Evolutionary conservation across 139 green algal genomes (phyloP), one percentile per base, ranked within the genome.

Genomic region (Spirogloea muscicola): DNA sequence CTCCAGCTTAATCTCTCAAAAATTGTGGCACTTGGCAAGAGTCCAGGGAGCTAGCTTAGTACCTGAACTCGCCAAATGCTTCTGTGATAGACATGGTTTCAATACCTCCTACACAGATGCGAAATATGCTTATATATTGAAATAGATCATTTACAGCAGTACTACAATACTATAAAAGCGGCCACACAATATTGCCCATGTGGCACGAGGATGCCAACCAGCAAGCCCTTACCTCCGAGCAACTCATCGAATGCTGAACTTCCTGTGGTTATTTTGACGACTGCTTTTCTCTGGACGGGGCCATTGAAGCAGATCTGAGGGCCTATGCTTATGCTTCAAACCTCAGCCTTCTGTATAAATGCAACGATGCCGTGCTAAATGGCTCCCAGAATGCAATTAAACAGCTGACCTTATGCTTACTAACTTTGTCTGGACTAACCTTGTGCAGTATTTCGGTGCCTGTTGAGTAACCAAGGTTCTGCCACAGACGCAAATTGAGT

Each of bases 11-110:
- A 25, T 64, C 42, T 13, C 13, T 49, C n/a, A 66, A 66, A n/a
- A n/a, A n/a, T n/a, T n/a, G n/a, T 52, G 18, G 18, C n/a, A 66
- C n/a, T 66, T 44, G 18, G 57, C 18, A 18, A 21, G n/a, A 66
- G 57, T 52, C 18, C 18, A 66, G 57, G 21, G 18, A 66, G 21
- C n/a, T 66, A 18, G n/a, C 21, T 66, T 21, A 66, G n/a, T 31
- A 79, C 70, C 70, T 46, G 36, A 79, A 79, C 40, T 79, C 70
- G 21, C 70, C 70, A 68, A 79, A 79, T 5, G 70, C 70, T 64
- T 79, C 70, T 13, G 70, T 79, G n/a, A 79, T 79, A n/a, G 70
- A 58, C 70, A 79, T 79, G 3, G 70, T 79, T 46, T 79, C 70
- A 41, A 79, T 65, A 31, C 70, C 70, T 60, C 70, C 70, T 79